These are phyloP conservation scores for Betula pendula DNA, from an alignment of 306 rosid species.

Conservation along the genomic window DNA sequence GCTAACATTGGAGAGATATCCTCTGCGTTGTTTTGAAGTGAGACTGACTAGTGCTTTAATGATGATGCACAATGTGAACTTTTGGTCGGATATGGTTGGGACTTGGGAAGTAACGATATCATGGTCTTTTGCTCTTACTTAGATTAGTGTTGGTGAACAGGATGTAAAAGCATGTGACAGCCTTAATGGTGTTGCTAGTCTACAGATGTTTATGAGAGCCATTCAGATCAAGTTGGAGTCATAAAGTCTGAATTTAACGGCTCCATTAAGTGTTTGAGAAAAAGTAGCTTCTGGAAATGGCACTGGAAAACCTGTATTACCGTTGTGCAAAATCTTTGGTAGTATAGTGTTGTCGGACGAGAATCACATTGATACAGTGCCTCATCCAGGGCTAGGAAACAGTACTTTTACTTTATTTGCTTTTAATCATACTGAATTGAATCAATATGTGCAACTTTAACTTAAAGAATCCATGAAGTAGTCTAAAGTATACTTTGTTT, in stretches of 20 bases:
- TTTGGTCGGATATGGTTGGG: not conserved
- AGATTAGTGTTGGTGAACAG: not conserved
- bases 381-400: not conserved
- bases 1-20: not conserved
- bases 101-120: slow-evolving; percentile 1
- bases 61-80: not conserved
- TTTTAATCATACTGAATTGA: not conserved
- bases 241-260: not conserved
- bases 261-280: not conserved
- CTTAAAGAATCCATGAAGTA: not conserved
- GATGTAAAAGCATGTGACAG: not conserved
- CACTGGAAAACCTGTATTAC: not conserved
- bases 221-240: not conserved
- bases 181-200: not conserved
- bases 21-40: not conserved
- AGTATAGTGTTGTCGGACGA: not conserved
- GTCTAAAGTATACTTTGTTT: not conserved
- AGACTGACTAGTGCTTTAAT: not conserved
- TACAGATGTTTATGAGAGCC: not conserved
- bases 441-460: not conserved
- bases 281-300: not conserved
- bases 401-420: not conserved
- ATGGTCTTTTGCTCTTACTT: not conserved
- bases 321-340: not conserved
- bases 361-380: not conserved